Base-by-base conservation (phyloP, 2,329 filamentous ascomycete genomes). In the Colletotrichum liriopes region DNA sequence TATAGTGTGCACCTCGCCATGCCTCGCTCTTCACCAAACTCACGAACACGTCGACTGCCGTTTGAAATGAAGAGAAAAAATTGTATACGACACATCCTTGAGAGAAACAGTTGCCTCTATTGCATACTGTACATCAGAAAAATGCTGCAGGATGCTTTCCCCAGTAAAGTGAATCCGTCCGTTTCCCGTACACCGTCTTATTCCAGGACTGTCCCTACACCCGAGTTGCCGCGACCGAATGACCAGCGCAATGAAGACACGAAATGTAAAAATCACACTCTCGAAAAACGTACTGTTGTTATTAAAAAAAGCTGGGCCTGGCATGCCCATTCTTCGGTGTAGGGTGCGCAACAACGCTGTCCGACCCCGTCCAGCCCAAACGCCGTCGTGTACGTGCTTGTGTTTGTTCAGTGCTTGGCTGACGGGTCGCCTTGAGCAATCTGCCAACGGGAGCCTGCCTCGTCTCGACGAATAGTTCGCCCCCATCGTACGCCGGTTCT, bases 41-140 rank as follows among this genome's bases (percentile, higher is more conserved):
- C 52, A 56, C 52, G n/a, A n/a, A n/a, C 32, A 37, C n/a, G 12
- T 37, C 23, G 12, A 16, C 56, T 41, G n/a, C 23, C n/a, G 26
- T 37, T 18, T 45, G 12, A 14, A 52, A 11, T 5, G 6, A 14
- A 41, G 12, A 18, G 23, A 63, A 52, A 37, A 63, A 54, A 11
- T 43, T 54, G 60, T 55, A 65, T 47, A 54, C 61, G 51, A 26
- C 39, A 35, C 51, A 62, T 70, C 59, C 65, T 52, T 72, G 63
- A 29, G 63, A 29, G n/a, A 70, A 64, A 73, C 71, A 73, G 71
- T 62, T 65, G 67, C 71, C 67, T 73, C 71, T 73, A 73, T 71
- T 56, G 71, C 71, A 73, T 73, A 73, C 71, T 71, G 67, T 73
- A 73, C 71, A 73, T 71, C 61, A 60, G 61, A 71, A 71, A 73